Evolutionary conservation across 208 protist genomes (phyloP), one percentile per base, ranked within the genome.

Genomic region (Trypanosoma grayi): DNA sequence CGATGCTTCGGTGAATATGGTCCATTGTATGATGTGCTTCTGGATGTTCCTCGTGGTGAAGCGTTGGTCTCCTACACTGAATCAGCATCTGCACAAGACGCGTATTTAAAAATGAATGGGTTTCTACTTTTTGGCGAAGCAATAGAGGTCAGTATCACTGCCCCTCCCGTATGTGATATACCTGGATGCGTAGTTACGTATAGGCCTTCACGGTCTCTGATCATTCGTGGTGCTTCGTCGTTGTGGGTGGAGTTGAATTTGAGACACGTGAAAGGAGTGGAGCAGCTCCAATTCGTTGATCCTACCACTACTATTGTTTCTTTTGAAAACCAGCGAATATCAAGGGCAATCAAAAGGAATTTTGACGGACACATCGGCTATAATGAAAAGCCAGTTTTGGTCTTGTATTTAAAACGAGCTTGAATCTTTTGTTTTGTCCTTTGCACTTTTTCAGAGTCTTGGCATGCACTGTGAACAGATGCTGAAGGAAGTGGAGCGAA

Each of bases 101-200:
- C 85, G 10, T 65, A 90, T n/a, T 25, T 92, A 20, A 57, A 55
- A 41, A 60, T 94, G 33, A 74, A 94, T 34, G 76, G 80, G 0
- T 75, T 72, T 65, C 51, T 77, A 24, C 56, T 94, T 46, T 87
- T 88, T 73, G 83, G 81, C 25, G 30, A 33, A 22, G n/a, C 47
- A 22, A 66, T 93, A n/a, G 44, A 52, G 8, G 54, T 85, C 25
- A 53, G 53, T 16, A 77, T 93, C 14, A 66, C 83, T 18, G 51
- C 56, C 18, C 67, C 86, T 34, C 78, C 83, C 1, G 13, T 36
- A 30, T 85, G 65, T 25, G 68, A 75, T 25, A 65, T 90, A 34
- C 60, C 58, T 10, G 81, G 83, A n/a, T 87, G 73, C 48, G 74
- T 73, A 41, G 73, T 85, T 27, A 77, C 86, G 0, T 75, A 70